Evolutionary conservation across 2,329 filamentous ascomycete genomes (phyloP), one percentile per base, ranked within the genome.

Genomic region (Aspergillus eucalypticola): DNA sequence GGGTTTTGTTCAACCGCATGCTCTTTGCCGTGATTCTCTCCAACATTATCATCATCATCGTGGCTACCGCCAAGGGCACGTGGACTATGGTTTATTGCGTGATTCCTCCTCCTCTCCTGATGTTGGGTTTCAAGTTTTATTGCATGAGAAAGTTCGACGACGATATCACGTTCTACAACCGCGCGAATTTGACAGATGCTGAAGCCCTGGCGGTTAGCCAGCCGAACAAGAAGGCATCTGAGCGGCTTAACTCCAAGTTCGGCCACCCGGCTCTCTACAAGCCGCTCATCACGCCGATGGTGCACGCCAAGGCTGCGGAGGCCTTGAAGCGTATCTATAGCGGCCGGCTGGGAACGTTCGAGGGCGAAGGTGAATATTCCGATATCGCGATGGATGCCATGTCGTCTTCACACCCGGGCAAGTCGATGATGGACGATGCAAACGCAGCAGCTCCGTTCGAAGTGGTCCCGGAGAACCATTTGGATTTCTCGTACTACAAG

Each of bases 401-500:
- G 92, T 80, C 82, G 41, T 73, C 80, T 3, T 76, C 78, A 3
- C 82, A 83, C 5, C 83, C 86, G 0, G 87, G 87, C 59, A 88
- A 88, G 63, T 61, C 73, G 6, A 66, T 63, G 32, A 64, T 64
- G 29, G 65, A 66, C 38, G 60, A 67, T 17, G 63, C 66, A 44
- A 19, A 21, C 62, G 72, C 51, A 65, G 69, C 90, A 5, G 87
- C 89, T 0, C 91, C 92, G 0, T 97, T 97, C 75, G 94, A 98
- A 76, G 87, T 96, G 60, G 93, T 98, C 0, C 88, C 90, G 0
- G 94, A 98, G 69, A 85, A 85, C 57, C 87, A 92, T 52, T 88
- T 96, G 75, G 92, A 96, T 73, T 96, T 96, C 72, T 88, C 92
- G 62, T 94, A 92, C 77, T 98, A 88, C 82, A 97, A 96, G 77